Conservation (phyloP, 768 basidiomycete species). For the Serendipita sp. region DNA sequence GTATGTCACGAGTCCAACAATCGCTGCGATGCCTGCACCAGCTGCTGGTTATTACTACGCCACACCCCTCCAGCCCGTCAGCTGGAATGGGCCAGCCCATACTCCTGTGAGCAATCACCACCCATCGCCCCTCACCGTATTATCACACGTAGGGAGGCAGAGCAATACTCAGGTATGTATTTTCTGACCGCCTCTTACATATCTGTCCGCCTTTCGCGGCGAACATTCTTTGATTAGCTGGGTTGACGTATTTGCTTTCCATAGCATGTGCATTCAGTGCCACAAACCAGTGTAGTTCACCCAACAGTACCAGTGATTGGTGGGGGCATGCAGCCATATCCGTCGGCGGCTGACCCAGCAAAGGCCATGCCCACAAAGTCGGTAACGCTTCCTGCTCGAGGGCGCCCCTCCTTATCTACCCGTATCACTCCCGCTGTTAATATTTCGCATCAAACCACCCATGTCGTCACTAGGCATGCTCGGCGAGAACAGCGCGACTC, state of each 20-base stretch:
- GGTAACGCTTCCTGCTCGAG: not conserved
- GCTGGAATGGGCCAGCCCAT: not conserved
- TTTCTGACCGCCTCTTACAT: too few relatives aligned
- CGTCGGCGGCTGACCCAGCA: not conserved
- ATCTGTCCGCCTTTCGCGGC: too few relatives aligned
- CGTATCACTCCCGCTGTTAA: not conserved
- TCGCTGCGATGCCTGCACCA: not conserved
- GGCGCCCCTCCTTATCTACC: slow-evolving; percentile 1
- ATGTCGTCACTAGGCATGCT: not conserved
- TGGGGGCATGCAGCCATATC: too few relatives aligned
- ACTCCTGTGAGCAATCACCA: not conserved
- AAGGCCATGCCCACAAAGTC: not conserved
- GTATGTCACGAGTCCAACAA: not conserved
- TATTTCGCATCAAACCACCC: not conserved
- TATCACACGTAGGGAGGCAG: too few relatives aligned
- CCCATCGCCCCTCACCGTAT: too few relatives aligned
- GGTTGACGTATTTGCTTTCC: too few relatives aligned
- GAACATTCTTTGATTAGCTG: too few relatives aligned
- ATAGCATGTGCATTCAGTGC: too few relatives aligned
- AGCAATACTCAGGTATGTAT: too few relatives aligned
- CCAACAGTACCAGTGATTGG: too few relatives aligned
- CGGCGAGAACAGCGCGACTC: not conserved
- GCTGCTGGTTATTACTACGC: not conserved
- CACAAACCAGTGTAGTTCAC: too few relatives aligned
- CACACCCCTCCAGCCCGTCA: not conserved